These are phyloP conservation scores for Fraxinus nigra DNA, from an alignment of 305 asterid species.

Conservation along the genomic window DNA sequence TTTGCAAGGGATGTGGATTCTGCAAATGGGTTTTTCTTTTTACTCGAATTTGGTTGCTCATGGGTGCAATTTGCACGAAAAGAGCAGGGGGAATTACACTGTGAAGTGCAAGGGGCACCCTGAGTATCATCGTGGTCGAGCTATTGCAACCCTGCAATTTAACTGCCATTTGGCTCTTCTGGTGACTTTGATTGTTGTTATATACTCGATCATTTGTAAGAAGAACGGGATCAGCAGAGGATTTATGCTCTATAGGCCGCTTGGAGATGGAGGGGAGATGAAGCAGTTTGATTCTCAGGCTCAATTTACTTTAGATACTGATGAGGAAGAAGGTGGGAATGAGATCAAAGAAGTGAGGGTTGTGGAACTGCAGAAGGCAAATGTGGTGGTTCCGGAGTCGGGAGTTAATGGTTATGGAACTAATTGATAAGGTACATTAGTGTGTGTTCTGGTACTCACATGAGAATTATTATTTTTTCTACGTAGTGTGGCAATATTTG, in stretches of 20 bases:
- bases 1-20: constrained; percentile 80
- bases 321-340: constrained; percentile 48
- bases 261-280: constrained; percentile 52
- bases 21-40: constrained; percentile 93
- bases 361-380: constrained; percentile 62
- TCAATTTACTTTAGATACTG: constrained; percentile 73
- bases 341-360: constrained; percentile 49
- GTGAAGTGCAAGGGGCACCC: constrained; percentile 84
- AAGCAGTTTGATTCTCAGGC: constrained; percentile 37
- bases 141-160: constrained; percentile 81
- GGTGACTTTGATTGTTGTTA: constrained; percentile 40
- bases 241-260: constrained; percentile 55
- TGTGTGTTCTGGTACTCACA: background rate
- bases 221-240: constrained; percentile 45
- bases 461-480: constrained; percentile 28
- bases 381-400: constrained; percentile 32
- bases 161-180: constrained; percentile 87
- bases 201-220: constrained; percentile 59
- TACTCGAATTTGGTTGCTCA: constrained; percentile 59
- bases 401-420: constrained; percentile 55
- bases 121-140: constrained; percentile 86
- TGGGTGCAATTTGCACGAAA: constrained; percentile 72
- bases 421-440: constrained; percentile 45
- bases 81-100: constrained; percentile 83
- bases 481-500: constrained; percentile 25